Evolutionary conservation across 192 early-diverging fungal species (phyloP).

Genomic region (Thoreauomyces humboldtii): DNA sequence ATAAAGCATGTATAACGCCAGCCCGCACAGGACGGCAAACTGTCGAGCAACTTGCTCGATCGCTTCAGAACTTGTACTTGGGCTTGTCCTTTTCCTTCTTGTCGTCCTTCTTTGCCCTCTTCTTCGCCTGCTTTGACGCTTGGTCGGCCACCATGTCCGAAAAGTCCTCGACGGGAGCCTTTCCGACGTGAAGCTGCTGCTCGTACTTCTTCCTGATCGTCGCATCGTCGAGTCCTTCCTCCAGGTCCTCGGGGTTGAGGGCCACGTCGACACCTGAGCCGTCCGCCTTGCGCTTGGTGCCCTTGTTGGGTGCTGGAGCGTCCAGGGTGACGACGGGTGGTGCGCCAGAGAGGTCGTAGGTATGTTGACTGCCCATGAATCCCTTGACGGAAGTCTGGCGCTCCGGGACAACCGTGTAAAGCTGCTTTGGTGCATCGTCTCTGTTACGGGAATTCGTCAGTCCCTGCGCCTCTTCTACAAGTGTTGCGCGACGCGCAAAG

Average conservation of each 20-base stretch:
- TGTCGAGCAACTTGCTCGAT: too few species aligned
- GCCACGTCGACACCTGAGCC: slow-evolving; percentile 70
- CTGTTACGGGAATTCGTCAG: too few species aligned
- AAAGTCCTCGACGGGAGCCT: slow-evolving; percentile 62
- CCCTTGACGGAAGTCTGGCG: slow-evolving; percentile 59
- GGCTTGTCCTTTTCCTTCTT: slow-evolving; percentile 41
- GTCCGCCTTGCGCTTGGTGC: slow-evolving; percentile 47
- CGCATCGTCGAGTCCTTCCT: slow-evolving; percentile 69
- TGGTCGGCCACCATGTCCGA: slow-evolving; percentile 89
- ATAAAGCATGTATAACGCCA: too few species aligned
- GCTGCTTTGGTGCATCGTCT: slow-evolving; percentile 44
- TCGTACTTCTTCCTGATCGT: slow-evolving; percentile 73
- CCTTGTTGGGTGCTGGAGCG: slow-evolving; percentile 1
- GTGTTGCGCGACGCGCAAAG: too few species aligned
- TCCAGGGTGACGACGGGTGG: slow-evolving; percentile 43
- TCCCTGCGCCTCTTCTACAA: too few species aligned
- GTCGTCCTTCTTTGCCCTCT: slow-evolving; percentile 55
- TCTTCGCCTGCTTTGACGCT: slow-evolving; percentile 67
- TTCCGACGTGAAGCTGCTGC: slow-evolving; percentile 51
- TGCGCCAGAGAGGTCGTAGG: slow-evolving; percentile 72
- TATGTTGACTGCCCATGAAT: slow-evolving; percentile 94
- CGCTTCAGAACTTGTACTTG: slow-evolving; percentile 48
- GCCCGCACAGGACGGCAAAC: too few species aligned
- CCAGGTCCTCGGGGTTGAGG: slow-evolving; percentile 88
- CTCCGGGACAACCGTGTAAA: slow-evolving; percentile 90